These are phyloP conservation scores for Puccinia polysora DNA, from an alignment of 1,284 basidiomycete species.

Conservation along the genomic window DNA sequence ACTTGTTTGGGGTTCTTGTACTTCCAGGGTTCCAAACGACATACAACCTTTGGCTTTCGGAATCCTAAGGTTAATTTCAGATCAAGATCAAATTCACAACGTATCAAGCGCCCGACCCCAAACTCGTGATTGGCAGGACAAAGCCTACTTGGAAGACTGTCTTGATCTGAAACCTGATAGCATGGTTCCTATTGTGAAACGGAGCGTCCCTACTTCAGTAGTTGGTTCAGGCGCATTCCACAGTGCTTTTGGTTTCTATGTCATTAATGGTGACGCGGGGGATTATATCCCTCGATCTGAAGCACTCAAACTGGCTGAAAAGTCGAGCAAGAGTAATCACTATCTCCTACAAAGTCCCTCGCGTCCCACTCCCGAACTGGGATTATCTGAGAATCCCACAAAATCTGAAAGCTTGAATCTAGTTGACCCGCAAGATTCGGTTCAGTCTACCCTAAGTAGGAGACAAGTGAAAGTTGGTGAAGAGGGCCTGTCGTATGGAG, in stretches of 20 bases:
- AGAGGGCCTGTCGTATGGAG: background rate
- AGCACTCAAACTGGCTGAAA: background rate
- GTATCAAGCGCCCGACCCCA: conserved; percentile 4
- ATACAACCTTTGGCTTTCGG: conserved; percentile 18
- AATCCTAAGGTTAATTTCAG: conserved; percentile 16
- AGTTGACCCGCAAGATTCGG: too few species aligned
- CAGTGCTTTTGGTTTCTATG: conserved; percentile 32
- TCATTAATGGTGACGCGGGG: conserved; percentile 4
- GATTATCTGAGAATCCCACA: background rate
- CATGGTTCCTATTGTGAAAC: conserved; percentile 24
- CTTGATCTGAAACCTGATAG: conserved; percentile 18
- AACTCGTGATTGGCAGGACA: conserved; percentile 20
- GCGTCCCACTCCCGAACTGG: background rate
- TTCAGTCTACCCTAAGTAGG: background rate
- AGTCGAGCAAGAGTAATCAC: background rate
- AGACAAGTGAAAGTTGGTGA: background rate
- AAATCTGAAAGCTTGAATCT: background rate
- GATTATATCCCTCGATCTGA: conserved; percentile 11
- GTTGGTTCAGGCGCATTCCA: conserved; percentile 23
- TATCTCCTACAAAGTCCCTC: too few species aligned
- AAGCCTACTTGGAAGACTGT: conserved; percentile 14
- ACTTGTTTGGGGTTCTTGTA: background rate
- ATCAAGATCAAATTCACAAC: background rate
- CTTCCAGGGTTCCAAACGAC: conserved; percentile 24
- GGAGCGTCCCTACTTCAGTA: conserved; percentile 23